Base-by-base conservation (phyloP, 2,329 filamentous ascomycete species). In the Truncatella angustata region DNA sequence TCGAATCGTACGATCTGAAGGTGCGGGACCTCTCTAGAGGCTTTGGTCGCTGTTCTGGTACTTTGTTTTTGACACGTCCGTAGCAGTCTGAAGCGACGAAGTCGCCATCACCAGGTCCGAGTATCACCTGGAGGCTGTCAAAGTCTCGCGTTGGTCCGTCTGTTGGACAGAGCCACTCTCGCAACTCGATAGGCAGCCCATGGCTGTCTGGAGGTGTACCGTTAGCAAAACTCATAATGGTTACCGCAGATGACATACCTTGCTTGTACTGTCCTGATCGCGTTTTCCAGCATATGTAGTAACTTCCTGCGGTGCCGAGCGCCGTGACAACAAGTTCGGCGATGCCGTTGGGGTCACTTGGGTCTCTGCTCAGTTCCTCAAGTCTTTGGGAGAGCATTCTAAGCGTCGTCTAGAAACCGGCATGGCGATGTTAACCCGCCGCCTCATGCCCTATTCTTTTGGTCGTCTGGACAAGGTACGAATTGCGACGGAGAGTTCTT, bases 231-330 rank as follows among this genome's bases (percentile, higher is more conserved):
- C 16, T 20, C 20, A 10, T 32, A 10, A 18, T 4, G 14, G 16
- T 9, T 34, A 4, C 5, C 16, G 4, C 9, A 9, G 18, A 10
- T 16, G 6, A 7, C 60, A 56, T 56, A 66, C 64, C 58, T 52
- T 67, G 64, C 39, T 51, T 60, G 34, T 63, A 65, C 42, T 59
- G 57, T 7, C 64, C 64, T 4, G 54, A 54, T 11, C 52, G 54
- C 4, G 63, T 66, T 54, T 64, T 67, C 64, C 64, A 67, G 46
- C 64, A 66, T 30, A 67, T 63, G 46, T 67, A 67, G 43, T 64
- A 63, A 23, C 60, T 56, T 24, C 64, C 64, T 28, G 55, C 51
- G 3, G 63, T 61, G 20, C 64, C 64, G 2, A 67, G 57, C 32
- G 64, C 64, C 1, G 64, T 67, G n/a, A 67, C 64, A 40, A 65